Conservation (phyloP, 2,329 filamentous ascomycete genomes). For the Chaetomium globosum region DNA sequence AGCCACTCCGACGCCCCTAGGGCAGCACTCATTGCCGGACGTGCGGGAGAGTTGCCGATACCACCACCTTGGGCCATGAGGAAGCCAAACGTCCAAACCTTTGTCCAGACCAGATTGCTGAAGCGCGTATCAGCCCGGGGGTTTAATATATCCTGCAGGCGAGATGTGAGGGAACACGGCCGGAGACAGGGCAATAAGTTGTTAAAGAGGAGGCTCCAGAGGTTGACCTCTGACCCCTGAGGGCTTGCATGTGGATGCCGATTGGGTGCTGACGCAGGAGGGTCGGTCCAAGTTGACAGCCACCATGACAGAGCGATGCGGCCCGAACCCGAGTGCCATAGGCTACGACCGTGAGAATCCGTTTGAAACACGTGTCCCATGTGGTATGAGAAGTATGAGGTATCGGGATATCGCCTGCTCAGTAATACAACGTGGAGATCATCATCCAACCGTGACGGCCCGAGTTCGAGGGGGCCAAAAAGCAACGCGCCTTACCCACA, state of each 20-base stretch:
- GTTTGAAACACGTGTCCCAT: constrained; percentile 14
- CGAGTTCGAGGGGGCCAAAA: not conserved
- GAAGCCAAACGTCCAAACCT: not conserved
- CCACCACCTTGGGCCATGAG: not conserved
- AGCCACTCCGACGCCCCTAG: not conserved
- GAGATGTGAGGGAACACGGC: constrained; percentile 1
- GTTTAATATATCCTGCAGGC: not conserved
- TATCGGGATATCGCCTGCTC: constrained; percentile 12
- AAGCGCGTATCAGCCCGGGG: not conserved
- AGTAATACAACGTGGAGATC: constrained; percentile 13
- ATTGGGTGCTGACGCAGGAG: not conserved
- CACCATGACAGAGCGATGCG: constrained; percentile 12
- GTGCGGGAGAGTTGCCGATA: not conserved
- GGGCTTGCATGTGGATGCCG: not conserved
- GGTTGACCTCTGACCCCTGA: not conserved
- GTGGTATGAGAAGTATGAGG: constrained; percentile 11
- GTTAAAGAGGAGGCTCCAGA: not conserved
- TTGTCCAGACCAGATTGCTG: not conserved
- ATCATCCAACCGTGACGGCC: constrained; percentile 2
- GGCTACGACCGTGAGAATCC: not conserved
- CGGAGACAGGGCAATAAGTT: not conserved
- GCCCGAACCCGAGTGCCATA: constrained; percentile 15
- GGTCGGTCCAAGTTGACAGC: not conserved
- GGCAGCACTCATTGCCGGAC: not conserved
- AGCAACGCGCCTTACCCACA: not conserved